Evolutionary conservation across 306 rosid genomes (phyloP), one percentile per base, ranked within the genome.

Genomic region (Casuarina equisetifolia): DNA sequence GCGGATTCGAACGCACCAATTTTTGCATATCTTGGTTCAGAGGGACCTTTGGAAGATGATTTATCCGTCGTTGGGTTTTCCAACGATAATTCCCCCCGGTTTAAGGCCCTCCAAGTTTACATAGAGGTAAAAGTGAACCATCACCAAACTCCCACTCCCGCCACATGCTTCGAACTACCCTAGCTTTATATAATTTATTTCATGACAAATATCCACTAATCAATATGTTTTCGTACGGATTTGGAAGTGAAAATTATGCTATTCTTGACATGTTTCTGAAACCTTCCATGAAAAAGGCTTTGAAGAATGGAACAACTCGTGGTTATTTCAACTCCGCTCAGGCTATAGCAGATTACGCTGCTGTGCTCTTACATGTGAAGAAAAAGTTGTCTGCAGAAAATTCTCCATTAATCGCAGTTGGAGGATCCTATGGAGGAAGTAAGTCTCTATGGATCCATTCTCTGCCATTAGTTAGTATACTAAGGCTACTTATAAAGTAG

Each of bases 321-420:
- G 97, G 93, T 0, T 93, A 91, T 83, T 91, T 93, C 79, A 93
- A 86, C 82, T 91, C 97, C 10, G 96, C 96, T 43, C 96, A 89
- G 67, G 97, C 94, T 1, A 38, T 92, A 75, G 95, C 93, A 70
- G 95, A 93, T 78, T 93, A 93, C 79, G 97, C 95, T 38, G 85
- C 35, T 40, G 44, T 90, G 38, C 75, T 90, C n/a, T 53, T 84
- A 19, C 82, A 88, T 46, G 39, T 88, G 2, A 90, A 88, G 82
- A 48, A 84, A 48, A 73, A 57, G 72, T 76, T 82, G 3, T 61
- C 73, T 0, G 87, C 95, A 17, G 51, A 84, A 32, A 11, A 81
- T 52, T 88, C 90, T 38, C 94, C 92, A 0, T 84, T 88, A 48
- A 86, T 90, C 66, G 90, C 86, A 3, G 39, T 90, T 20, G 94